Evolutionary conservation across 352 stramenopile species (phyloP), one percentile per base, ranked within the genome.

Genomic region (Phytophthora boehmeriae): DNA sequence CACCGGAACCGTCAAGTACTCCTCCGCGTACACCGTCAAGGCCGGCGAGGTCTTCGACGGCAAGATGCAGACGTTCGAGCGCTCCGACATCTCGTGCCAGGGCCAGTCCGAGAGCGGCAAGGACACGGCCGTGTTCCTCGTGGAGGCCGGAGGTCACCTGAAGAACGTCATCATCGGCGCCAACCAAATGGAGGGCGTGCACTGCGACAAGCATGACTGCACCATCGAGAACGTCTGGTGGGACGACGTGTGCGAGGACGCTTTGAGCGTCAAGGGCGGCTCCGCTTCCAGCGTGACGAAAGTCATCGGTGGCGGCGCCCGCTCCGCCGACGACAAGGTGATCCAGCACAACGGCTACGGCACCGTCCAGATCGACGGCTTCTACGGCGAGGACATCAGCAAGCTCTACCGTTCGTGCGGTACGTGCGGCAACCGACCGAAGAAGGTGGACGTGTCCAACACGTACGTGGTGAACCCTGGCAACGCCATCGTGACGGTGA

Each of bases 231-330:
- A 44, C 38, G 38, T 44, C 2, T 44, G 38, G 38, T 44, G 38
- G 38, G 38, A 44, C 8, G 38, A 44, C 38, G 38, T 44, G 38
- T 44, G 38, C 38, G 38, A 44, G n/a, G 38, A 44, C 38, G 38
- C 38, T 4, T 16, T 44, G 14, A 44, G 38, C 16, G 22, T 44
- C 38, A 44, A 44, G 38, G 38, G 38, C 38, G 38, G 38, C 3
- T 44, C 38, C 1, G 38, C 38, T 22, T 44, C 38, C 14, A 44
- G 38, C 38, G 38, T 44, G 38, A 22, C 38, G 38, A 44, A 17
- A n/a, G n/a, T n/a, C n/a, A n/a, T n/a, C n/a, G n/a, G n/a, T 4
- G 20, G 38, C 4, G 38, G 38, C 2, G 38, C 38, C 6, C 38
- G 38, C 5, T 44, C 8, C 1, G 38, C 38, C 3, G 8, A 20